Evolutionary conservation across 2,329 filamentous ascomycete genomes (phyloP), one percentile per base, ranked within the genome.

Genomic region (Teratosphaeria nubilosa): DNA sequence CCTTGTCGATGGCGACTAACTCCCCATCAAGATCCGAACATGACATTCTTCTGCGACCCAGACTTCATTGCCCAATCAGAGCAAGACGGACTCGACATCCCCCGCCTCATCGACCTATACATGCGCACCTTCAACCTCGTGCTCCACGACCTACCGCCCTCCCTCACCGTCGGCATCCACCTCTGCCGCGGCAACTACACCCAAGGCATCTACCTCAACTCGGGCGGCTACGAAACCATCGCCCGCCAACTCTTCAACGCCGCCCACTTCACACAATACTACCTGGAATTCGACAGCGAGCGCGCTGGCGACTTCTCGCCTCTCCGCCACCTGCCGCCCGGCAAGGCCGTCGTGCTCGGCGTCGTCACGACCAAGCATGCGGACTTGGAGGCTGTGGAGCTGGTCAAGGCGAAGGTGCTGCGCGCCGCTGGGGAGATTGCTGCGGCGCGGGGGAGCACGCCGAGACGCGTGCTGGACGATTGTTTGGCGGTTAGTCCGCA

Each of bases 341-440:
- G 67, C 27, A 69, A 71, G 65, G 70, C 68, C 58, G 67, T 70
- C 10, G 68, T 71, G 14, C 61, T 70, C 32, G 69, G 68, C 11
- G 58, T 70, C 7, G 65, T 71, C 16, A 66, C 64, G 57, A 71
- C 67, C 32, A 71, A 71, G 64, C 63, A 63, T 27, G 64, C 63
- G 1, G 65, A 68, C 31, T 50, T 71, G 25, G 68, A 70, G 60
- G 61, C 63, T 45, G 53, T 54, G 24, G 56, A 64, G 2, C 64
- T 58, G 31, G 59, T 70, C 58, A 63, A 61, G 58, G 52, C 37
- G 34, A 67, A 61, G 58, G 64, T 70, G 20, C 6, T 57, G 27
- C 58, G 63, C 45, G 68, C 69, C 34, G 66, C 66, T 10, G 64
- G 65, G 20, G 60, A 62, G 53, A 65, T 71, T 34, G 64, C 67